Evolutionary conservation across 306 rosid genomes (phyloP).

Genomic region (Casuarina equisetifolia): DNA sequence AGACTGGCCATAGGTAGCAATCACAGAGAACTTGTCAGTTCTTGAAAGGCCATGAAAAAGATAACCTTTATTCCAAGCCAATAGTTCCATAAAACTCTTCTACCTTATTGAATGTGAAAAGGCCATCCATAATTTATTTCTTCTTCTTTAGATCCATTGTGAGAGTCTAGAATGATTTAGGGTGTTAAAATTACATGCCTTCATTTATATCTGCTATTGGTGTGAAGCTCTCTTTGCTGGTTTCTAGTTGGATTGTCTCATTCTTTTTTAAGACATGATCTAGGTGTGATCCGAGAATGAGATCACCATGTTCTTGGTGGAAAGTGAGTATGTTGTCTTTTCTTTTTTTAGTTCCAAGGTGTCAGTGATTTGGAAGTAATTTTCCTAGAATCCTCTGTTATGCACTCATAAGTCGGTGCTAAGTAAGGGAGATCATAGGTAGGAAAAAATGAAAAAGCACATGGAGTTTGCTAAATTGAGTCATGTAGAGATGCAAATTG

Average conservation of each 20-base stretch:
- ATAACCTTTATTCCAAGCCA: slow-evolving; percentile 88
- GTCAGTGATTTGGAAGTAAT: slow-evolving; percentile 35
- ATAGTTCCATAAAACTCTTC: slow-evolving; percentile 57
- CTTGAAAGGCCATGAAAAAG: slow-evolving; percentile 75
- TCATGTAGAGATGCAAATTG: too few relatives aligned
- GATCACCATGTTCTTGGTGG: too few relatives aligned
- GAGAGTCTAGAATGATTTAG: slow-evolving; percentile 62
- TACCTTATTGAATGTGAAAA: slow-evolving; percentile 50
- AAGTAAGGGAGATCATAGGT: too few relatives aligned
- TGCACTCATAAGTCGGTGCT: too few relatives aligned
- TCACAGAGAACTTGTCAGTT: slow-evolving; percentile 79
- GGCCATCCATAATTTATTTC: slow-evolving; percentile 54
- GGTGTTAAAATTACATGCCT: slow-evolving; percentile 73
- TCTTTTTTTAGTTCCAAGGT: slow-evolving; percentile 49
- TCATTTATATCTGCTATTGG: slow-evolving; percentile 57
- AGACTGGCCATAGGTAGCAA: slow-evolving; percentile 79
- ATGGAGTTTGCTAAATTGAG: too few relatives aligned
- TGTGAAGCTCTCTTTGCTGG: slow-evolving; percentile 66
- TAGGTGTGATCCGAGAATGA: too few relatives aligned
- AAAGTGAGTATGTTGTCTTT: slow-evolving; percentile 44
- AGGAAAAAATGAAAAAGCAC: too few relatives aligned
- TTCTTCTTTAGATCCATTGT: slow-evolving; percentile 61
- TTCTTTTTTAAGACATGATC: not conserved
- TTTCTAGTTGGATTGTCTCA: slow-evolving; percentile 44
- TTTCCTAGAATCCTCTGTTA: slow-evolving; percentile 55